Conservation (phyloP, 768 basidiomycete species). For the Lyophyllum decastes region DNA sequence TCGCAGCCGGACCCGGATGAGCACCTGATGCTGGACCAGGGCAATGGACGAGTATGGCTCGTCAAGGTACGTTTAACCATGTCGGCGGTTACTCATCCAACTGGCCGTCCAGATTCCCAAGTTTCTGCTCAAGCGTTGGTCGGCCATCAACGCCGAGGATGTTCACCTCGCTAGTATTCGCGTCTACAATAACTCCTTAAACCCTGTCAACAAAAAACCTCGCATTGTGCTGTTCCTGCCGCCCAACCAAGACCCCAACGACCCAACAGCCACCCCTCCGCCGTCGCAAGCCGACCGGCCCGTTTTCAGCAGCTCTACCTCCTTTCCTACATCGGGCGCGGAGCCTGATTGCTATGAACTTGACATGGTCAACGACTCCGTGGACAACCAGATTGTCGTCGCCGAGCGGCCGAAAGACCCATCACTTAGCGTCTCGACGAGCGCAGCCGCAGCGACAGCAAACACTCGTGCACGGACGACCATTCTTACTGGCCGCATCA, state of each 20-base stretch:
- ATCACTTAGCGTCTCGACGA: conserved; percentile 34
- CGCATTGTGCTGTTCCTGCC: conserved; percentile 71
- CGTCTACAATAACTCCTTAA: conserved; percentile 60
- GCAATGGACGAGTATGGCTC: conserved; percentile 78
- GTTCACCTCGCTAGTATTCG: conserved; percentile 84
- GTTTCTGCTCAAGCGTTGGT: conserved; percentile 86
- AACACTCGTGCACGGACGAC: conserved; percentile 73
- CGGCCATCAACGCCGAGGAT: conserved; percentile 70
- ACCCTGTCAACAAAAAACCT: conserved; percentile 46
- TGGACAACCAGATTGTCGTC: conserved; percentile 85
- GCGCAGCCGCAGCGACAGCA: conserved; percentile 39
- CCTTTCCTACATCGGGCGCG: conserved; percentile 30
- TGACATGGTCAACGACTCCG: conserved; percentile 82
- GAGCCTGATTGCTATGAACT: conserved; percentile 81
- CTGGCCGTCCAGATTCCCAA: conserved; percentile 69
- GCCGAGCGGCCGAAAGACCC: conserved; percentile 78
- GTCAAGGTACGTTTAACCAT: conserved; percentile 65
- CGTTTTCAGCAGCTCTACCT: conserved; percentile 33
- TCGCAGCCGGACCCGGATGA: conserved; percentile 79
- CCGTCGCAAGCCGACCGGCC: conserved; percentile 34
- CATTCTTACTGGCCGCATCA: conserved; percentile 76
- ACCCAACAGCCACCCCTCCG: conserved; percentile 8
- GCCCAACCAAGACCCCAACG: conserved; percentile 49
- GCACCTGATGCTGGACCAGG: conserved; percentile 75
- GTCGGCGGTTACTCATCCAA: not conserved